phyloP scores from a whole-genome alignment of 163 green algal species.

The Chlamydomonas reinhardtii region DNA sequence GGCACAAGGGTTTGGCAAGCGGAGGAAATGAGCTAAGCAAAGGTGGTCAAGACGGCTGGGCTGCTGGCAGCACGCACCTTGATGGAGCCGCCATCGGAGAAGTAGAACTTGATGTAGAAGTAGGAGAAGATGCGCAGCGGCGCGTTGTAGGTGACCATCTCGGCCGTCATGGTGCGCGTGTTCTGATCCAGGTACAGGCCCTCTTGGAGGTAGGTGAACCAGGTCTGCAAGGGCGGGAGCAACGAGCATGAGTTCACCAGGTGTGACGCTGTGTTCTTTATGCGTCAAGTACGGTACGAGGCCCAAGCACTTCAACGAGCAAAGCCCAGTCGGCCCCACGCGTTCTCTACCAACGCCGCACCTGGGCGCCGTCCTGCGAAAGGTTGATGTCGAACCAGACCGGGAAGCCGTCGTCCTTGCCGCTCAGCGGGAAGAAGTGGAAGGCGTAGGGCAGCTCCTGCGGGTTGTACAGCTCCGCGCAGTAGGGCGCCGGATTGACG shows the following conservation, averaged over 20 bases:
- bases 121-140: slow-evolving; percentile 78
- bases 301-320: no score
- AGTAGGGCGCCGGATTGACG: slow-evolving; percentile 72
- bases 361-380: slow-evolving; percentile 40
- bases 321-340: no score
- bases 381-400: slow-evolving; percentile 90
- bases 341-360: no score
- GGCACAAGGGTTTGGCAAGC: no score
- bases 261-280: neutral
- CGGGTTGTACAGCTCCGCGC: slow-evolving; percentile 71
- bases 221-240: slow-evolving; percentile 67
- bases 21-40: no score
- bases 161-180: slow-evolving; percentile 66
- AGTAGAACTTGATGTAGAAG: slow-evolving; percentile 59
- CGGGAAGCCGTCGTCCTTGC: slow-evolving; percentile 74
- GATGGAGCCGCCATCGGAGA: slow-evolving; percentile 67
- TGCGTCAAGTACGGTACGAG: no score
- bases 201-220: slow-evolving; percentile 81
- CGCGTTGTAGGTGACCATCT: slow-evolving; percentile 88
- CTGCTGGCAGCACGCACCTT: slow-evolving; percentile 41
- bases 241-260: slow-evolving; percentile 61
- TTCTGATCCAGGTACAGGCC: slow-evolving; percentile 82
- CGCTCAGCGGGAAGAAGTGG: slow-evolving; percentile 64
- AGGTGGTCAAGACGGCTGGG: no score
- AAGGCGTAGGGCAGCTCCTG: slow-evolving; percentile 76